Evolutionary conservation across 2,329 filamentous ascomycete genomes (phyloP), one percentile per base, ranked within the genome.

Genomic region (Curvularia spicifera): DNA sequence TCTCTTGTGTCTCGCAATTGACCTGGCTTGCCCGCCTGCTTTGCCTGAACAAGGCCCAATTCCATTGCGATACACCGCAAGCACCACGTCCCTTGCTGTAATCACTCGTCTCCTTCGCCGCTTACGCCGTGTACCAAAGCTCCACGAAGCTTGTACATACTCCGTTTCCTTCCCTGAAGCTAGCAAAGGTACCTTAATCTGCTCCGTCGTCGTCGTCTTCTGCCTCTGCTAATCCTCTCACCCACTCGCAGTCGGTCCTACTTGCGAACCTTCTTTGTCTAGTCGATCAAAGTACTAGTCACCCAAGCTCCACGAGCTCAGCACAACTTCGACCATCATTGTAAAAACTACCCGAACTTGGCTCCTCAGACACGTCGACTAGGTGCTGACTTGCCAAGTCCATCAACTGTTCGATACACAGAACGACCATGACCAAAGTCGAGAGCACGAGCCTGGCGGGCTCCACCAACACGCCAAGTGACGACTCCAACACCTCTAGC

Each of bases 361-460:
- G 20, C 51, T 51, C 35, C 40, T 37, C 29, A 59, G 37, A 37
- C 28, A 56, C 18, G 35, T 43, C 31, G 47, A 47, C 35, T 35
- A 33, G 26, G 33, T 7, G 26, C 33, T 40, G 13, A 51, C 31
- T 35, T 53, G 33, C 53, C 37, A 39, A 53, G 42, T 53, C 49
- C 35, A 40, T 26, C 20, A 44, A 44, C 42, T 45, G 37, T 48
- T 44, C 28, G 35, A 57, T 48, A 60, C 51, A 61, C 37, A 49
- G 66, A 26, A 26, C 12, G 22, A 43, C 52, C 65, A 74, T 75
- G 70, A 53, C 64, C 56, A 67, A 65, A 48, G 56, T 60, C 33
- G 71, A 70, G 33, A 61, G 46, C 60, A 63, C 61, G 48, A 71
- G 61, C 67, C 69, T 65, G 57, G 68, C 69, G 67, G 67, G 66